Base-by-base conservation (phyloP, 352 stramenopile genomes). In the Globisporangium okanoganense region DNA sequence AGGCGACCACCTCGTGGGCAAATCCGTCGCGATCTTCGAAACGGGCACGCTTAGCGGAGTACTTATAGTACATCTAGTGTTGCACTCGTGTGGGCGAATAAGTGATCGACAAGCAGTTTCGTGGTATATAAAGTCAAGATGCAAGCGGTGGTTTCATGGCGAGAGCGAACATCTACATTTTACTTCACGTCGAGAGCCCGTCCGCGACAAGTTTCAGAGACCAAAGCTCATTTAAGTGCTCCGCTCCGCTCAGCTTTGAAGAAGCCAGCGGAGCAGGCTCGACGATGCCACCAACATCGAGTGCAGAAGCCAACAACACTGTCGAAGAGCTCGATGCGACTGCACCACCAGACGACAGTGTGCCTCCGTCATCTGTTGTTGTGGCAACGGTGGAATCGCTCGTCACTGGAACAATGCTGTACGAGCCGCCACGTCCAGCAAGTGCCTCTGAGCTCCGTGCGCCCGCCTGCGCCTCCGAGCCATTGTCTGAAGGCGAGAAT, bases 1-100 rank as follows among this genome's bases (percentile, higher is more conserved):
- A 9, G 54, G 60, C 0, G 76, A 86, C n/a, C n/a, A n/a, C 36
- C 85, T 88, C 53, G 87, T 93, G 56, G 84, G 84, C 18, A 71
- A 85, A 52, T 86, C 81, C 4, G 78, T 90, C 14, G 79, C 81
- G 3, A 84, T 90, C 29, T 69, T 72, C 41, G 71, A 76, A 63
- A 50, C 70, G 18, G 56, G 74, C 2, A 57, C 48, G n/a, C n/a
- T n/a, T n/a, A n/a, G n/a, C n/a, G n/a, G n/a, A n/a, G n/a, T n/a
- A n/a, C n/a, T n/a, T n/a, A n/a, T n/a, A n/a, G n/a, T n/a, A n/a
- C n/a, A n/a, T n/a, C n/a, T n/a, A n/a, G n/a, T n/a, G n/a, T n/a
- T n/a, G n/a, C n/a, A n/a, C n/a, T n/a, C n/a, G n/a, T n/a, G n/a
- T n/a, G n/a, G n/a, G n/a, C n/a, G n/a, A n/a, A n/a, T n/a, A n/a